Conservation (phyloP, 2,329 filamentous ascomycete species). For the Nothophoma quercina region DNA sequence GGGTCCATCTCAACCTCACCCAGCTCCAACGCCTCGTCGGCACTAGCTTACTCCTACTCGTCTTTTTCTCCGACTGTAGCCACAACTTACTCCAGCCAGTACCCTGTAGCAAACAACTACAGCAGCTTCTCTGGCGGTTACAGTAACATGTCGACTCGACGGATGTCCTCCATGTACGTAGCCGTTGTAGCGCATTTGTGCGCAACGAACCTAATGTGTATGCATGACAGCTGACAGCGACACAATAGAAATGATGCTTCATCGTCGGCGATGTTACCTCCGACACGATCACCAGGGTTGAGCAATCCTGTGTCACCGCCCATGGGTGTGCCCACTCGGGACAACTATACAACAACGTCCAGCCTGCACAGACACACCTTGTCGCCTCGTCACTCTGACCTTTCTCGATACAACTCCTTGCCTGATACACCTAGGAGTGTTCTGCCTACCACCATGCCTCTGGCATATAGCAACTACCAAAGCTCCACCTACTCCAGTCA, state of each 20-base stretch:
- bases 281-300: constrained; percentile 51
- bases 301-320: constrained; percentile 52
- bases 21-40: constrained; percentile 59
- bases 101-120: constrained; percentile 45
- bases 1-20: constrained; percentile 63
- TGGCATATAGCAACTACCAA: constrained; percentile 33
- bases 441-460: constrained; percentile 41
- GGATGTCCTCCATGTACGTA: constrained; percentile 56
- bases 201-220: constrained; percentile 40
- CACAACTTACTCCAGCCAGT: constrained; percentile 47
- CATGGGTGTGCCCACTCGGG: constrained; percentile 51
- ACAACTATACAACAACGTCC: constrained; percentile 55
- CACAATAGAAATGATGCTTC: constrained; percentile 55
- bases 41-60: constrained; percentile 54
- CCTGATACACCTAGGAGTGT: constrained; percentile 50
- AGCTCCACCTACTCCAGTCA: constrained; percentile 30
- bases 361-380: constrained; percentile 45
- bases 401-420: constrained; percentile 44
- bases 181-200: constrained; percentile 44
- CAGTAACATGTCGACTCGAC: constrained; percentile 51
- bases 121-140: constrained; percentile 48
- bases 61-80: constrained; percentile 41
- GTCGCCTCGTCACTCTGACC: constrained; percentile 46
- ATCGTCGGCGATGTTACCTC: constrained; percentile 57
- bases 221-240: constrained; percentile 52